These are phyloP conservation scores for Termitomyces sp. DNA, from an alignment of 768 basidiomycete genomes.

Conservation along the genomic window DNA sequence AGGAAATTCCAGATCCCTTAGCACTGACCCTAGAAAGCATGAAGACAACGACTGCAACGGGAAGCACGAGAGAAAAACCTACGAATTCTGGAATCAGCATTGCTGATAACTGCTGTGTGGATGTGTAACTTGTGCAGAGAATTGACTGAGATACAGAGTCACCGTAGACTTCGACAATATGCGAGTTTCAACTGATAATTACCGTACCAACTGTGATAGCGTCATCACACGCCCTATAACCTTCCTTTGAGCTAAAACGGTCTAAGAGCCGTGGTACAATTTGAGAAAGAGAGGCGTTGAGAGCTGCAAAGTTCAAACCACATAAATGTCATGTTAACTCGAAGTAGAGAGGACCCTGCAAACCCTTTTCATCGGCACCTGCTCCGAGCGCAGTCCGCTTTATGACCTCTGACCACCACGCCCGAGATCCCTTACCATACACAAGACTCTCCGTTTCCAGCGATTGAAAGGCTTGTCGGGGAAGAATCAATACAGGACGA, in stretches of 20 bases:
- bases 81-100: constrained; percentile 72
- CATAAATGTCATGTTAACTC: neutral
- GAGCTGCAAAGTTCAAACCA: constrained; percentile 28
- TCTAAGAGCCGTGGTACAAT: constrained; percentile 60
- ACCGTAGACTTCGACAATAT: neutral
- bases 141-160: constrained; percentile 29
- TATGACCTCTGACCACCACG: constrained; percentile 81
- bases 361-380: constrained; percentile 56
- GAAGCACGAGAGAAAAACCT: constrained; percentile 16
- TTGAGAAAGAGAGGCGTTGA: constrained; percentile 43
- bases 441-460: constrained; percentile 55
- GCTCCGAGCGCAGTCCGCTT: constrained; percentile 68
- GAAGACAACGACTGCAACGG: neutral
- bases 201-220: constrained; percentile 34
- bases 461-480: constrained; percentile 29
- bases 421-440: constrained; percentile 46
- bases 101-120: constrained; percentile 59
- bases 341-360: constrained; percentile 5
- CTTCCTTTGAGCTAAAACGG: constrained; percentile 65
- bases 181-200: constrained; percentile 13
- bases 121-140: constrained; percentile 39
- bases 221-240: constrained; percentile 59
- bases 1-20: constrained; percentile 57
- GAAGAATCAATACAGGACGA: neutral
- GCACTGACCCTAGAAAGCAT: constrained; percentile 31